A percentile compares a stretch with the other conserved stretches of the same genome.
phyloP scores from a whole-genome alignment of 768 basidiomycete species.

The Dentipellis fragilis region DNA sequence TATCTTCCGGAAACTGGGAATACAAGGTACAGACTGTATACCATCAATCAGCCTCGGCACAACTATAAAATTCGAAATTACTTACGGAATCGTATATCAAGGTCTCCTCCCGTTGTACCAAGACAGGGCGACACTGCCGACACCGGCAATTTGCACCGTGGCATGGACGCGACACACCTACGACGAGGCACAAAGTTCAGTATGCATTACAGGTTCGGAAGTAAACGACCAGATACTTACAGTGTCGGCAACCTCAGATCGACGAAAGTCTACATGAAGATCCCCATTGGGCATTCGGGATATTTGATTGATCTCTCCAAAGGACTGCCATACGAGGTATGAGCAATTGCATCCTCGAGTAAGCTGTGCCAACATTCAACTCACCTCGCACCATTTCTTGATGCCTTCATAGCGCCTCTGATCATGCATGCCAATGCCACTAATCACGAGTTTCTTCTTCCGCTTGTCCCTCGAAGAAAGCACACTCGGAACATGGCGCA shows the following conservation, averaged over 20 bases:
- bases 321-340: slow-evolving; percentile 19
- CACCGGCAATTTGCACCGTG: slow-evolving; percentile 61
- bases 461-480: slow-evolving; percentile 39
- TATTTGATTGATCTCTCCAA: slow-evolving; percentile 69
- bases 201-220: not conserved
- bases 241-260: slow-evolving; percentile 71
- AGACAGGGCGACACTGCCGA: slow-evolving; percentile 70
- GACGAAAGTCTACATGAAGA: slow-evolving; percentile 65
- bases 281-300: slow-evolving; percentile 68
- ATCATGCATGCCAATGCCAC: slow-evolving; percentile 56
- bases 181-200: not conserved
- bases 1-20: not conserved
- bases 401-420: slow-evolving; percentile 54
- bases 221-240: slow-evolving; percentile 29
- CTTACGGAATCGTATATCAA: slow-evolving; percentile 11
- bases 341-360: slow-evolving; percentile 4
- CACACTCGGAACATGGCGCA: slow-evolving; percentile 15
- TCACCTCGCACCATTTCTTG: slow-evolving; percentile 69
- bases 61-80: not conserved
- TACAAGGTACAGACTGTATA: not conserved
- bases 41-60: too few relatives aligned
- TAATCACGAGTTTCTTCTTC: slow-evolving; percentile 50
- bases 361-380: slow-evolving; percentile 10
- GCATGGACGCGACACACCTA: slow-evolving; percentile 76
- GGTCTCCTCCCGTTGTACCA: slow-evolving; percentile 53